Percentiles rank a stretch among this genome's conserved stretches.
phyloP scores from a whole-genome alignment of 371 early-diverging fungal species.

The Mortierella sp. region DNA sequence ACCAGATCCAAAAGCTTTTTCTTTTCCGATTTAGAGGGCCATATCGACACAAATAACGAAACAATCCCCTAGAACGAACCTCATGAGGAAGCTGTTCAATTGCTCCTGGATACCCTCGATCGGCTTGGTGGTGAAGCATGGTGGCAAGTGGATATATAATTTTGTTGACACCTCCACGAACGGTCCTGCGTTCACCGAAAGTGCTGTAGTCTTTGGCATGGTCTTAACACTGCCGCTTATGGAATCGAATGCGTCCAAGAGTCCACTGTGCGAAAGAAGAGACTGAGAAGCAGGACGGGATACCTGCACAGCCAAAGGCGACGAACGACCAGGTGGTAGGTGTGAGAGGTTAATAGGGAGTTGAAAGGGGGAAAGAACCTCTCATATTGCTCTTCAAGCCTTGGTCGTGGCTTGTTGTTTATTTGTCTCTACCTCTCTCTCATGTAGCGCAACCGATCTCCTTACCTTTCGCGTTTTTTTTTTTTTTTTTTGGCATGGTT shows the following conservation, averaged over 20 bases:
- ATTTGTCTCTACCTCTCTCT: too few relatives aligned
- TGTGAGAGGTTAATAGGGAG: not conserved
- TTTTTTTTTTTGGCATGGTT: not conserved
- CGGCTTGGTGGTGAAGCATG: slow-evolving; percentile 73
- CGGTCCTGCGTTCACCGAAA: slow-evolving; percentile 30
- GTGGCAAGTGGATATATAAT: slow-evolving; percentile 80
- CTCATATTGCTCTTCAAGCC: too few relatives aligned
- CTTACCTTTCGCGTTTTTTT: not conserved
- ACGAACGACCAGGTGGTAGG: too few relatives aligned
- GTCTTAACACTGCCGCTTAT: not conserved
- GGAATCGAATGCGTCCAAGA: slow-evolving; percentile 1
- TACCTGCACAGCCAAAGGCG: too few relatives aligned
- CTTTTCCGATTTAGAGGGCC: too few relatives aligned
- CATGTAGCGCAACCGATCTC: not conserved
- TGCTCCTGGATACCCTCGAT: slow-evolving; percentile 83
- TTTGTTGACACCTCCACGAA: slow-evolving; percentile 70
- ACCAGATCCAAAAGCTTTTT: too few relatives aligned
- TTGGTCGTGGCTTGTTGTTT: too few relatives aligned
- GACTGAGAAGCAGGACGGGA: too few relatives aligned
- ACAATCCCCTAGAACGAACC: slow-evolving; percentile 35
- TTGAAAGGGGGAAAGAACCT: not conserved
- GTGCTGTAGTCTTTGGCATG: slow-evolving; percentile 26
- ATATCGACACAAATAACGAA: too few relatives aligned
- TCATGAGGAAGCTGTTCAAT: slow-evolving; percentile 87
- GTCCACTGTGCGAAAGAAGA: not conserved